Percentiles rank a stretch among this genome's conserved stretches.
Conservation (phyloP, 2,329 filamentous ascomycete species). For the Aureobasidium sp. region DNA sequence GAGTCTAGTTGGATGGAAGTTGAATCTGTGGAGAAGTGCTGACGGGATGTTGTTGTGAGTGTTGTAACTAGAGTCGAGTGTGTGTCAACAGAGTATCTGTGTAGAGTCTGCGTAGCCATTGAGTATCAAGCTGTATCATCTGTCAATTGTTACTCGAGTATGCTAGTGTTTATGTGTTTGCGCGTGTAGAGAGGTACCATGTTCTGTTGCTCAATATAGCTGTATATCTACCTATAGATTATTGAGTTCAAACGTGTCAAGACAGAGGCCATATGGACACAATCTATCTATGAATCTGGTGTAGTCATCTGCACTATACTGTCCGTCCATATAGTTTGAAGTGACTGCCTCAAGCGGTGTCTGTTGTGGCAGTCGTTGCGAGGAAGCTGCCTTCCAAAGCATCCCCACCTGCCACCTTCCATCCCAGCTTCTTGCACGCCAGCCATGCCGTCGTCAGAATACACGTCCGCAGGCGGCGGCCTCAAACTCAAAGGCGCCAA, state of each 20-base stretch:
- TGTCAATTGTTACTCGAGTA: neutral
- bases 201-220: neutral
- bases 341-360: neutral
- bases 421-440: neutral
- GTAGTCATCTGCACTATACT: neutral
- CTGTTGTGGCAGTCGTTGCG: neutral
- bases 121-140: neutral
- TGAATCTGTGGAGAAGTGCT: neutral
- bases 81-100: neutral
- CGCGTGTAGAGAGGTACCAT: neutral
- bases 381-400: neutral
- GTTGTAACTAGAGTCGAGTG: neutral
- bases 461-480: slow-evolving; percentile 62
- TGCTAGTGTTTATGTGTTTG: neutral
- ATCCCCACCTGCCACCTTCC: neutral
- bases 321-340: neutral
- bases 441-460: slow-evolving; percentile 67
- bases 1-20: neutral
- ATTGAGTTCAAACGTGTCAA: neutral
- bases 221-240: neutral
- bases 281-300: neutral
- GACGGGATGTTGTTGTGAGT: neutral
- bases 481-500: slow-evolving; percentile 79
- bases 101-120: neutral
- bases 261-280: neutral